These are phyloP conservation scores for Plasmodium coatneyi DNA, from an alignment of 169 alveolate genomes.

Conservation along the genomic window DNA sequence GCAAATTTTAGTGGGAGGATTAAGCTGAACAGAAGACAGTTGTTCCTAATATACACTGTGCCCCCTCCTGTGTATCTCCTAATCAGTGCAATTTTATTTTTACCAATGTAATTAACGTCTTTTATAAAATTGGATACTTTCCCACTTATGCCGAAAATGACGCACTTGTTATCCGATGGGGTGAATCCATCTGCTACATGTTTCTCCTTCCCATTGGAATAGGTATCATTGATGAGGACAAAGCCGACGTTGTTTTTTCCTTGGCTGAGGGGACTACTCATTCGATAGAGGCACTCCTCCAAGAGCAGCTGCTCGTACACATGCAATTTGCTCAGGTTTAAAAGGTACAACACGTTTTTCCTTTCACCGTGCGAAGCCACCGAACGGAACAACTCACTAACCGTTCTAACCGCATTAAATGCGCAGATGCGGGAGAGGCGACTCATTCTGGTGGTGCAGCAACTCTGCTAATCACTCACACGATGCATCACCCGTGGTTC, in stretches of 20 bases:
- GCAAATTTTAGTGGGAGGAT: constrained; percentile 78
- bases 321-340: constrained; percentile 36
- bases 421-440: background rate
- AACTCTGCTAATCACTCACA: background rate
- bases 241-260: constrained; percentile 54
- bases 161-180: constrained; percentile 41
- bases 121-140: constrained; percentile 75
- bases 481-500: background rate
- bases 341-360: constrained; percentile 27
- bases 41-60: constrained; percentile 80
- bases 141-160: constrained; percentile 81
- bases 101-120: constrained; percentile 68
- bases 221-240: constrained; percentile 35
- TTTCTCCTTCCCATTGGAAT: background rate
- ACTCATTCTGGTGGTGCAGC: background rate
- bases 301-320: constrained; percentile 56
- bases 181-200: background rate
- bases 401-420: background rate
- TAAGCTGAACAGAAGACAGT: constrained; percentile 75
- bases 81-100: constrained; percentile 68
- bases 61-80: constrained; percentile 87
- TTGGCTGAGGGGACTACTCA: constrained; percentile 21
- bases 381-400: constrained; percentile 20
- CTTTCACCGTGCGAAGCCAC: background rate
- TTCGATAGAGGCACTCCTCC: constrained; percentile 58